A percentile compares a stretch with the other conserved stretches of the same genome.
phyloP scores from a whole-genome alignment of 331 rosid genomes.

The Rhamnella rubrinervis region DNA sequence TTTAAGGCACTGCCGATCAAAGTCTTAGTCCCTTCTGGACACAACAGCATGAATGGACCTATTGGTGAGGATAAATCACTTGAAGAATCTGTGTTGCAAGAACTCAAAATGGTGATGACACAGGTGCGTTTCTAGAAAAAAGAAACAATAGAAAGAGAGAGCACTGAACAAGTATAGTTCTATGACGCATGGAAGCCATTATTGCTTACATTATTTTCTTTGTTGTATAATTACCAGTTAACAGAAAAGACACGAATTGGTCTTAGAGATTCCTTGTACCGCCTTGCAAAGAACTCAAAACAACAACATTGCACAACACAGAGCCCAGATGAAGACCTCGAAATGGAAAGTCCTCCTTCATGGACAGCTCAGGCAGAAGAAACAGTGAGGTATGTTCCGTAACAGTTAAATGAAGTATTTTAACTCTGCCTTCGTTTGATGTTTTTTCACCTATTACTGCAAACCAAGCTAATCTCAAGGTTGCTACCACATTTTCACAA shows the following conservation, averaged over 20 bases:
- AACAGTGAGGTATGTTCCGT: constrained; percentile 36
- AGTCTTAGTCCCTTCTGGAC: constrained; percentile 29
- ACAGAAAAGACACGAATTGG: constrained; percentile 51
- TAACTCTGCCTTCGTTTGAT: background rate
- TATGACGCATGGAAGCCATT: background rate
- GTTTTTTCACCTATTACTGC: background rate
- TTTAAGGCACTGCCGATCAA: constrained; percentile 15
- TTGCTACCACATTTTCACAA: background rate
- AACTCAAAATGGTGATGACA: constrained; percentile 52
- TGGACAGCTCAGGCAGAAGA: constrained; percentile 24
- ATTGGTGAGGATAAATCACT: constrained; percentile 32
- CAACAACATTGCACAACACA: constrained; percentile 17
- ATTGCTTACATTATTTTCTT: constrained; percentile 19
- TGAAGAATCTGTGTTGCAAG: constrained; percentile 50
- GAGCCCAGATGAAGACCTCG: constrained; percentile 24
- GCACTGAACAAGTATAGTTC: background rate
- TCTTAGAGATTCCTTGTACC: constrained; percentile 69
- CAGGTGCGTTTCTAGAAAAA: constrained; percentile 33
- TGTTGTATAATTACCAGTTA: constrained; percentile 35
- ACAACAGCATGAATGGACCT: constrained; percentile 20
- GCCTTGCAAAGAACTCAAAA: constrained; percentile 56
- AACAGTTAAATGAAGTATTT: background rate
- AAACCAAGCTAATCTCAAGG: background rate
- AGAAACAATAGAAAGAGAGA: background rate
- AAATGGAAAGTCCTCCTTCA: constrained; percentile 10